These are phyloP conservation scores for Calonectria pauciramosa DNA, from an alignment of 2,329 filamentous ascomycete species.

Conservation along the genomic window DNA sequence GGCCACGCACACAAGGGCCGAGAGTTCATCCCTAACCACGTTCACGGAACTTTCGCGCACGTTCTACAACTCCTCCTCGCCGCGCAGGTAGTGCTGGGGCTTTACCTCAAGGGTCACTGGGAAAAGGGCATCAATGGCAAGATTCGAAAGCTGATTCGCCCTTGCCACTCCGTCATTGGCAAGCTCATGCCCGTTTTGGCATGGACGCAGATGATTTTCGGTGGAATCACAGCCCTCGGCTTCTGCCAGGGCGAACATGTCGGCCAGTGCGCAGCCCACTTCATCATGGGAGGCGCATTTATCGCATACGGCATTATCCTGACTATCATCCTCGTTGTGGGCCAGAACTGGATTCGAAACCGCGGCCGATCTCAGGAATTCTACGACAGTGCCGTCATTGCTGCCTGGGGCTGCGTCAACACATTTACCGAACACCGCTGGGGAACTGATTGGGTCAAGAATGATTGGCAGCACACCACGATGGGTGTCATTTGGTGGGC, in stretches of 20 bases:
- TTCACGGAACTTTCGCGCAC: slow-evolving; percentile 85
- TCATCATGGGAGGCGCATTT: slow-evolving; percentile 98
- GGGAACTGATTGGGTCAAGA: slow-evolving; percentile 89
- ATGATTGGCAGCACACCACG: slow-evolving; percentile 97
- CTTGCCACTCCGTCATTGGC: slow-evolving; percentile 84
- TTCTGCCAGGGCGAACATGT: slow-evolving; percentile 94
- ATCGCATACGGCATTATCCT: slow-evolving; percentile 93
- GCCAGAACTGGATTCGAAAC: slow-evolving; percentile 86
- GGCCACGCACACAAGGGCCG: slow-evolving; percentile 92
- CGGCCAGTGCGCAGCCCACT: slow-evolving; percentile 94
- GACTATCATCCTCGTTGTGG: slow-evolving; percentile 87
- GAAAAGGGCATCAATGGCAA: slow-evolving; percentile 85
- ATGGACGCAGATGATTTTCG: slow-evolving; percentile 97
- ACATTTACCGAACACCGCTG: slow-evolving; percentile 98
- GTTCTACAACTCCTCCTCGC: slow-evolving; percentile 84
- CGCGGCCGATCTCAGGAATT: slow-evolving; percentile 95
- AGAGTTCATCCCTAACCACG: slow-evolving; percentile 81
- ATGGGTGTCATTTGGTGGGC: slow-evolving; percentile 99
- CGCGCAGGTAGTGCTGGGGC: slow-evolving; percentile 82
- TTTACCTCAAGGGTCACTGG: slow-evolving; percentile 91
- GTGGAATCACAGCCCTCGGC: slow-evolving; percentile 90
- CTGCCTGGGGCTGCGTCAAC: slow-evolving; percentile 96
- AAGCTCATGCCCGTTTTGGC: slow-evolving; percentile 88
- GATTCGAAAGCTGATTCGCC: slow-evolving; percentile 79
- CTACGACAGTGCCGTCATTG: slow-evolving; percentile 92